A percentile compares a stretch with the other conserved stretches of the same genome.
Conservation (phyloP, 768 basidiomycete genomes). For the Phaffia tasmanica region DNA sequence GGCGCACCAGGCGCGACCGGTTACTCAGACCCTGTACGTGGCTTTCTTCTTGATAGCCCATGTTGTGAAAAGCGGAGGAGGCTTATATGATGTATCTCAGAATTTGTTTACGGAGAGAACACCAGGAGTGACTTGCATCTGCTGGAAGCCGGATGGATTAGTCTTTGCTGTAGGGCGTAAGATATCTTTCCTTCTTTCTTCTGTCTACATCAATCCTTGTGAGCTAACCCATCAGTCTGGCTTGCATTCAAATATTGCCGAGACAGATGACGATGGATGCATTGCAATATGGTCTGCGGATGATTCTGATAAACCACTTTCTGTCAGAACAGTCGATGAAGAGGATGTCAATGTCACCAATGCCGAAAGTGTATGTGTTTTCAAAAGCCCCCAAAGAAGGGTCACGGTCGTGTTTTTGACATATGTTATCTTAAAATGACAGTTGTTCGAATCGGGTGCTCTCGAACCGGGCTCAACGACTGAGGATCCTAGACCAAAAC, state of each 20-base stretch:
- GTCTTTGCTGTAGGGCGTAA: conserved; percentile 58
- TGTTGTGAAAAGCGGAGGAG: conserved; percentile 37
- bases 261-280: conserved; percentile 60
- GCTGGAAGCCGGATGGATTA: conserved; percentile 60
- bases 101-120: conserved; percentile 58
- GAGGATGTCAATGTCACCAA: conserved; percentile 42
- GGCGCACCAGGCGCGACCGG: conserved; percentile 66
- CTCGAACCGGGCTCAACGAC: conserved; percentile 26
- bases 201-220: background rate
- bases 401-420: background rate
- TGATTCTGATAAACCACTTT: conserved; percentile 62
- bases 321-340: conserved; percentile 54
- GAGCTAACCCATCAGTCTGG: background rate
- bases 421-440: background rate
- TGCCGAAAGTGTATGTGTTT: conserved; percentile 33
- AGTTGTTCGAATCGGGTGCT: conserved; percentile 38
- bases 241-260: background rate
- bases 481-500: too few relatives aligned
- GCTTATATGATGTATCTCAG: conserved; percentile 26
- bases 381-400: too few relatives aligned
- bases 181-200: background rate
- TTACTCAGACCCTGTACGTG: conserved; percentile 49
- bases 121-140: conserved; percentile 57
- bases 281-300: conserved; percentile 73
- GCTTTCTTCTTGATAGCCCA: conserved; percentile 6